These are phyloP conservation scores for Botrytis sinoallii DNA, from an alignment of 2,329 filamentous ascomycete species.

Conservation along the genomic window DNA sequence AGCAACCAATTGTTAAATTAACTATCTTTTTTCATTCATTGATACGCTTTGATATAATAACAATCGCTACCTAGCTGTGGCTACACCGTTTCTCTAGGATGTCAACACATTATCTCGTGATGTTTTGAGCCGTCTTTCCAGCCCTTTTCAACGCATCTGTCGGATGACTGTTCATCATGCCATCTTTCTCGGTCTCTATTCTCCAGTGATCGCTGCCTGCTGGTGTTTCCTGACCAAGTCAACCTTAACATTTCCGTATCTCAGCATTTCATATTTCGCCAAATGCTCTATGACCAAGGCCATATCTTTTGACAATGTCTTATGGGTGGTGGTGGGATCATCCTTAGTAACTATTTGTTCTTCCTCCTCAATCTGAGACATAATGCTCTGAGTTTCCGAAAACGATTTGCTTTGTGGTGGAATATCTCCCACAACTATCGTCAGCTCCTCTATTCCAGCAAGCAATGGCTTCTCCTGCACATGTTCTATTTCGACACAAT, in stretches of 20 bases:
- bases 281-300: neutral
- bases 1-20: neutral
- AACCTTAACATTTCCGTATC: neutral
- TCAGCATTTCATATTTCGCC: neutral
- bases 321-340: neutral
- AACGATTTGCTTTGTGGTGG: no score
- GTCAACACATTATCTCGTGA: neutral
- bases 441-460: constrained; percentile 4
- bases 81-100: neutral
- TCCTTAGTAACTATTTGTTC: neutral
- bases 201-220: neutral
- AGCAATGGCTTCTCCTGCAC: constrained; percentile 7
- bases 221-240: neutral
- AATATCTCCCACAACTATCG: neutral
- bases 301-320: neutral
- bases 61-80: no score
- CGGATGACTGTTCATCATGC: neutral
- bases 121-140: neutral
- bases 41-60: neutral
- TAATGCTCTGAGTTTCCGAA: neutral
- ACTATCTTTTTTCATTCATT: neutral
- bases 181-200: neutral
- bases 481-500: neutral
- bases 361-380: neutral
- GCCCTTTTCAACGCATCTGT: no score